Conservation (phyloP, 805 yeast genomes). For the Barnettozyma californica region DNA sequence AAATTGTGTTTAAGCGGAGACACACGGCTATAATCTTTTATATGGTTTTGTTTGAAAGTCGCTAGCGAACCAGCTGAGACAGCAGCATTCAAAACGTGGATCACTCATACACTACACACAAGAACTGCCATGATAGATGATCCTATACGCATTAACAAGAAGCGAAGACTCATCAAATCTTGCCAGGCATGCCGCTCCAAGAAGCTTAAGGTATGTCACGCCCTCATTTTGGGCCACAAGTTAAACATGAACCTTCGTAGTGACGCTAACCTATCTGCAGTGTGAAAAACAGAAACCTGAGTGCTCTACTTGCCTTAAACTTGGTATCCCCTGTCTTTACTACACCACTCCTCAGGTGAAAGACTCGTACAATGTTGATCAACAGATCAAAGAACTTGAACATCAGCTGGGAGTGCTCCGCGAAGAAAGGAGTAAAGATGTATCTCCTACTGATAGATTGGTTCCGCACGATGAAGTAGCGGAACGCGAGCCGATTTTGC, state of each 20-base stretch:
- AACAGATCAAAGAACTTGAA: slow-evolving; percentile 3
- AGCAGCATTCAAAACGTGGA: too few relatives aligned
- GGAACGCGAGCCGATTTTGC: not conserved
- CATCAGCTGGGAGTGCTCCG: slow-evolving; percentile 1
- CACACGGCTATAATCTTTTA: too few relatives aligned
- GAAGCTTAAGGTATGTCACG: slow-evolving; percentile 6
- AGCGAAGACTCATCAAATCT: slow-evolving; percentile 6
- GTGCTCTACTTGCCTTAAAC: slow-evolving; percentile 5
- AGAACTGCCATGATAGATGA: not conserved
- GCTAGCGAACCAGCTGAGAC: too few relatives aligned
- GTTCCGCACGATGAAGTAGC: not conserved
- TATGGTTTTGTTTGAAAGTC: too few relatives aligned
- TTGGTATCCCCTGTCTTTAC: slow-evolving; percentile 1
- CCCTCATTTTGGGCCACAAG: too few relatives aligned
- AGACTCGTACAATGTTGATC: slow-evolving; percentile 4
- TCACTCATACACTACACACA: too few relatives aligned
- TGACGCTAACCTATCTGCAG: not conserved
- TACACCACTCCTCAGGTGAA: not conserved
- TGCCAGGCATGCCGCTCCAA: slow-evolving; percentile 7
- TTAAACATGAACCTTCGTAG: too few relatives aligned
- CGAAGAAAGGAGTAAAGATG: not conserved
- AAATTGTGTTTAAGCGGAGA: too few relatives aligned
- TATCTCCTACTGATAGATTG: not conserved
- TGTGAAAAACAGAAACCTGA: slow-evolving; percentile 7
- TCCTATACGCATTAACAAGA: not conserved